A percentile compares a stretch with the other conserved stretches of the same genome.
Conservation (phyloP, 164 flowering plant species). For the Echeveria elegans region DNA sequence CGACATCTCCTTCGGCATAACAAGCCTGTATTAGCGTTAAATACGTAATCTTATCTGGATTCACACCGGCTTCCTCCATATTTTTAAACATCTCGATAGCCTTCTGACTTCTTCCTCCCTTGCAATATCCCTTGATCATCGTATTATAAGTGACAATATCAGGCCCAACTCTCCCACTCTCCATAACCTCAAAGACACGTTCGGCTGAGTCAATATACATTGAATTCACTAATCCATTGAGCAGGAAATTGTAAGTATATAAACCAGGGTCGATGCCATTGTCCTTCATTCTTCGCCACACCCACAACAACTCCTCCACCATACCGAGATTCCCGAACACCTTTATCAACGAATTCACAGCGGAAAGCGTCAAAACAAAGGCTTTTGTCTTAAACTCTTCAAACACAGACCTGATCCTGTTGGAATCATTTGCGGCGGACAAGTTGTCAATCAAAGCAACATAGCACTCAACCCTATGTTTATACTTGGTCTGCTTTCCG, state of each 20-base stretch:
- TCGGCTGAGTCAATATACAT: slow-evolving; percentile 69
- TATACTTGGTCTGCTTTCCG: slow-evolving; percentile 47
- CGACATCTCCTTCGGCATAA: slow-evolving; percentile 48
- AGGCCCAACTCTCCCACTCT: slow-evolving; percentile 49
- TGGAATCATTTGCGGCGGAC: slow-evolving; percentile 27
- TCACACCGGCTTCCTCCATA: slow-evolving; percentile 53
- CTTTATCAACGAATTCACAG: slow-evolving; percentile 59
- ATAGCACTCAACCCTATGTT: slow-evolving; percentile 51
- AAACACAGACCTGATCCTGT: slow-evolving; percentile 26
- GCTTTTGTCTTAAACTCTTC: slow-evolving; percentile 35
- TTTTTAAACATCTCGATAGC: slow-evolving; percentile 54
- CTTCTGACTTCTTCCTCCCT: slow-evolving; percentile 46
- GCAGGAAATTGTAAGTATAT: slow-evolving; percentile 63
- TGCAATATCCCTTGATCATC: slow-evolving; percentile 86
- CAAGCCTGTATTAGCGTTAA: slow-evolving; percentile 70
- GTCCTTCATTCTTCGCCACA: slow-evolving; percentile 83
- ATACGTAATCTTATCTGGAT: slow-evolving; percentile 69
- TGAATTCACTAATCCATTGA: slow-evolving; percentile 81
- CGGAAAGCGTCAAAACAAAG: slow-evolving; percentile 29
- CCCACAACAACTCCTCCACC: slow-evolving; percentile 95
- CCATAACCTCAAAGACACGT: slow-evolving; percentile 76
- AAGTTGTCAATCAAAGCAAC: slow-evolving; percentile 53
- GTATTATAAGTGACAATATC: slow-evolving; percentile 82
- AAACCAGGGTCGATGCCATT: slow-evolving; percentile 69
- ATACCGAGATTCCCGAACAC: slow-evolving; percentile 66